Conservation (phyloP, 805 yeast species). For the Metschnikowia borealis region DNA sequence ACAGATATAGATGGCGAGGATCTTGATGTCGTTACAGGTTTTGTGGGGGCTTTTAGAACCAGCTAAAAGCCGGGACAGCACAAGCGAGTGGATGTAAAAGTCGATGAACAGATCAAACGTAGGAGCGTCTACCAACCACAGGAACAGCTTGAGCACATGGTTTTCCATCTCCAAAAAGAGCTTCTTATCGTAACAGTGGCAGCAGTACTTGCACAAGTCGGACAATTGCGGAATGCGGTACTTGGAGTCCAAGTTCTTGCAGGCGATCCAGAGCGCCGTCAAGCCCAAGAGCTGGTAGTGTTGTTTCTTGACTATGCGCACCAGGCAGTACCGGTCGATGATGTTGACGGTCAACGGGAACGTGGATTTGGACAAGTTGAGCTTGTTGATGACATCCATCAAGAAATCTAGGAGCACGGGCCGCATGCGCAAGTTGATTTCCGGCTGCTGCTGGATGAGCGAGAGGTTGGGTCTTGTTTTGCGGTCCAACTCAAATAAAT, state of each 20-base stretch:
- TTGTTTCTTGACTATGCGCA: slow-evolving; percentile 42
- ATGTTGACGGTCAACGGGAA: slow-evolving; percentile 44
- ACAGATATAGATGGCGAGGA: slow-evolving; percentile 58
- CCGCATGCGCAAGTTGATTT: slow-evolving; percentile 41
- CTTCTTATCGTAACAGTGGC: slow-evolving; percentile 52
- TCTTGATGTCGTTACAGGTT: slow-evolving; percentile 43
- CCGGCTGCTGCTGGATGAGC: slow-evolving; percentile 44
- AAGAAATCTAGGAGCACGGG: slow-evolving; percentile 41
- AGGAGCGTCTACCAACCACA: slow-evolving; percentile 62
- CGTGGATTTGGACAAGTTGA: slow-evolving; percentile 36
- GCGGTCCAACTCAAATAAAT: slow-evolving; percentile 23
- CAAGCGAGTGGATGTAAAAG: slow-evolving; percentile 41
- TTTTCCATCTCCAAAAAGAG: slow-evolving; percentile 66
- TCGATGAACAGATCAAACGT: slow-evolving; percentile 65
- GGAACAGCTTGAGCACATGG: slow-evolving; percentile 56
- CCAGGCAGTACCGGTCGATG: slow-evolving; percentile 43
- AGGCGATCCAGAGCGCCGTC: slow-evolving; percentile 42
- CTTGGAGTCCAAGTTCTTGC: slow-evolving; percentile 49
- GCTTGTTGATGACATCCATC: slow-evolving; percentile 42
- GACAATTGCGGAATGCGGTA: slow-evolving; percentile 54
- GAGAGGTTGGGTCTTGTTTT: slow-evolving; percentile 21
- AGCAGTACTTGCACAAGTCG: slow-evolving; percentile 52
- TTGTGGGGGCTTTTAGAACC: slow-evolving; percentile 27
- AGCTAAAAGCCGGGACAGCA: slow-evolving; percentile 21
- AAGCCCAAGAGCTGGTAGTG: slow-evolving; percentile 44